Base-by-base conservation (phyloP, 2,329 filamentous ascomycete species). In the Dothistroma septosporum region DNA sequence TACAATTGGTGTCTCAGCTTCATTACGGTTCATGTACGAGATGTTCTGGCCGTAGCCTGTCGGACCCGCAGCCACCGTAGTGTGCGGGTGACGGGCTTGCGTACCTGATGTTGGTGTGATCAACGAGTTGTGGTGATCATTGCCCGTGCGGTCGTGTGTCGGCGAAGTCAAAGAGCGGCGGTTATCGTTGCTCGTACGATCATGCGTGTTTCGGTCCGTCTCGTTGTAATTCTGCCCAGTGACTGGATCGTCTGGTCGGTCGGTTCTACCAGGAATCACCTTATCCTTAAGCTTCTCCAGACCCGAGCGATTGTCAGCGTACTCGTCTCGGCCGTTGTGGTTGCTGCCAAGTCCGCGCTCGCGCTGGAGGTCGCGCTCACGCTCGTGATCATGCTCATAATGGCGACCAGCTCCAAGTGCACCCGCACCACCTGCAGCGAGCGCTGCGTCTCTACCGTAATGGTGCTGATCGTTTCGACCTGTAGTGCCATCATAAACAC, bases 381-480 rank as follows among this genome's bases (percentile, higher is more conserved):
- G 37, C 19, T 50, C 47, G 28, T 5, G 47, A 50, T 24, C 21
- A 21, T 50, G 9, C 7, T 24, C 11, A 21, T 31, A 24, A 21
- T 50, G 47, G 16, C 28, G 47, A 16, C 47, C 47, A n/a, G 56
- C 56, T 37, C 56, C 48, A 5, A 16, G 12, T 19, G 16, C 56
- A 28, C 12, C 32, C 12, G 56, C 56, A 31, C 56, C 56, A n/a
- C 56, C 56, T 12, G 22, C 55, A 21, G 56, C 22, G 16, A 58
- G 22, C 16, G 56, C 56, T 7, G 56, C 47, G 24, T 58, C 56
- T 28, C 56, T 47, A 16, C 56, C 56, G 22, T 58, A 58, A 47
- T 58, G 56, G 28, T 59, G 41, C 53, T 35, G 28, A 14, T 55
- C 41, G 37, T 22, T 28, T 24, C 24, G 22, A 31, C 9, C 50